Evolutionary conservation across 495 filamentous ascomycete genomes (phyloP), one percentile per base, ranked within the genome.

Genomic region (Aspergillus steynii): DNA sequence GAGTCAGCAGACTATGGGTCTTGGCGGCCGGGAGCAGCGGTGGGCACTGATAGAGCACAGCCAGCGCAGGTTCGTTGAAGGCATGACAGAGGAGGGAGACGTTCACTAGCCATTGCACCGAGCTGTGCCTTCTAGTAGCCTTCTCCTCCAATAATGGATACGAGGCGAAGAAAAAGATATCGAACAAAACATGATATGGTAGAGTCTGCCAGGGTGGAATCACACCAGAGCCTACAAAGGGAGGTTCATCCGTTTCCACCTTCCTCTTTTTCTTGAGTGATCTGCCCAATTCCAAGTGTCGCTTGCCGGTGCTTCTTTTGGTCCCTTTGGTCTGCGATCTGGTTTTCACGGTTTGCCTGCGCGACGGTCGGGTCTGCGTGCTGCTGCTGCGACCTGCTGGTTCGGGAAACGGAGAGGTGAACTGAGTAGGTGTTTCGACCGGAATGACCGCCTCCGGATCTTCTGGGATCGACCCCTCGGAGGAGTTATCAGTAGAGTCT

Each of bases 1-100:
- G 71, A 45, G 63, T 75, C 50, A 80, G 65, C 37, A 81, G 77
- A 65, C 80, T 71, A 72, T 86, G 74, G 27, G 74, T 74, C 62
- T 82, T 77, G 51, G 78, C 61, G 57, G 80, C 75, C 65, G 82
- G 81, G 49, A 79, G 69, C 2, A 90, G 71, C 0, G 90, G 87
- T 0, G 91, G 91, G 3, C 80, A 83, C 37, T 84, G 74, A 69
- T 93, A 95, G 4, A 95, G 78, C 12, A 82, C 88, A 14, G 88
- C 85, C 20, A 96, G 73, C 6, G 92, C 89, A 5, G 92, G 89
- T 63, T 93, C 89, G 5, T 82, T 72, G 59, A 93, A 93, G 4
- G 77, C 72, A 47, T 80, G 83, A 60, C 90, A 93, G 14, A 86
- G 68, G 9, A 82, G 70, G 10, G 89, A 85, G 20, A 85, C 72